Evolutionary conservation across 2,329 filamentous ascomycete genomes (phyloP), one percentile per base, ranked within the genome.

Genomic region (Arachnopeziza araneosa): DNA sequence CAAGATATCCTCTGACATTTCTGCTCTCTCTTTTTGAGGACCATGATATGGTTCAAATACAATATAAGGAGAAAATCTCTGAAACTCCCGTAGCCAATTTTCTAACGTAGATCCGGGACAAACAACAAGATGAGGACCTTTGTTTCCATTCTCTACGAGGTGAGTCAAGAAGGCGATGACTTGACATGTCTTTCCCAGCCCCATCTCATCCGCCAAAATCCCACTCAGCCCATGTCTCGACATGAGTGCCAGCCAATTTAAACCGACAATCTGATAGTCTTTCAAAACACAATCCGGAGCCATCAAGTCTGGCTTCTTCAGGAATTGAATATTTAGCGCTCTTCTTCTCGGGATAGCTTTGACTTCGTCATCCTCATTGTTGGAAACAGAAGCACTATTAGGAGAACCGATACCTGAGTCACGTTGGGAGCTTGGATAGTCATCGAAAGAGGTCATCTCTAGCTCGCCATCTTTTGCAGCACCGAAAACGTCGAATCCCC

Each of bases 131-230:
- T 96, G 85, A 77, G 78, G 91, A 69, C 90, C 91, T 78, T 70
- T 84, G 71, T 77, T 80, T 64, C 76, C 84, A 30, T 83, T 83
- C 70, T 92, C 85, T 19, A 90, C 85, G 24, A 99, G 79, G 68
- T 96, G 88, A 19, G 91, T 89, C 52, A 99, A 81, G 69, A 99
- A 91, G 0, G 91, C 87, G 67, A 99, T 96, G 63, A 98, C 91
- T 70, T 99, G 93, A 68, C 92, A 97, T 0, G 95, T 99, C 79
- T 99, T 99, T 52, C 95, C 95, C 50, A 93, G 79, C 56, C 90
- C 95, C 95, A 99, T 99, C 72, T 99, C 95, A 72, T 99, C 95
- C 1, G 95, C 95, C 21, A 99, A 79, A 59, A 99, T 98, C 64
- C 92, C 93, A 52, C 91, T 93, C 56, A 96, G 83, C 26, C 86